These are phyloP conservation scores for Fraxinus ornus DNA, from an alignment of 305 asterid species.

Conservation along the genomic window DNA sequence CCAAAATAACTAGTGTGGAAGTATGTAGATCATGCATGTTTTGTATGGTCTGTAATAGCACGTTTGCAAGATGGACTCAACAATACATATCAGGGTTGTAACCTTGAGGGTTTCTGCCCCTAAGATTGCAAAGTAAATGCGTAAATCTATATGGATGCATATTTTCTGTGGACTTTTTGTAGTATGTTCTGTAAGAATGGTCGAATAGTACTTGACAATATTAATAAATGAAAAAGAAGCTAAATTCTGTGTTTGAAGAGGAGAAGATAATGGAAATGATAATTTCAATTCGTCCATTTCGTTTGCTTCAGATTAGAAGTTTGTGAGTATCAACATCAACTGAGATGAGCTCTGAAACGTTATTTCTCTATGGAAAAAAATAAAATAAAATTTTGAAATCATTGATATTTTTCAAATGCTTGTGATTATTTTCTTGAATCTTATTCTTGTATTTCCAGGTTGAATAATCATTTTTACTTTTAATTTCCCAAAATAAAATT, in stretches of 20 bases:
- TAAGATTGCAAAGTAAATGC: not conserved
- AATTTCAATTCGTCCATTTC: not conserved
- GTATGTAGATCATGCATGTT: slow-evolving; percentile 29
- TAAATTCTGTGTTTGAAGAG: not conserved
- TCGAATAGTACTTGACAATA: not conserved
- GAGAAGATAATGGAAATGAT: not conserved
- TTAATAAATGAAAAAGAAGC: not conserved
- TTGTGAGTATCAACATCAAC: too few species aligned
- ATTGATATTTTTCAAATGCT: not conserved
- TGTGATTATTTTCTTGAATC: not conserved
- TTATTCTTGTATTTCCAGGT: not conserved
- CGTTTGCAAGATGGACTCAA: not conserved
- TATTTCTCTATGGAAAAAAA: not conserved
- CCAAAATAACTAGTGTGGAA: slow-evolving; percentile 10
- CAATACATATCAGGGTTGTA: not conserved
- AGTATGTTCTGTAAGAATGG: not conserved
- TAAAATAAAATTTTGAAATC: not conserved
- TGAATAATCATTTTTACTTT: not conserved
- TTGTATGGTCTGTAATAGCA: not conserved
- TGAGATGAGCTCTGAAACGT: too few species aligned
- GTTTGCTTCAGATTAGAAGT: not conserved
- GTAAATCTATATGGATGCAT: not conserved
- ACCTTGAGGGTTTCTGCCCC: not conserved
- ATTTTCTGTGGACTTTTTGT: not conserved
- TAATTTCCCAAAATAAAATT: not conserved